Conservation (phyloP, 176 grass and related monocot genomes). For the Zea mays region Zm-B73-REFERENCE-NAM-5.0 NC_050100.1:213381001-213381500, state of each 20-base stretch:
- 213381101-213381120: neutral
- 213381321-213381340: neutral
- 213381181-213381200: neutral
- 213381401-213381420: neutral
- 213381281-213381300: neutral
- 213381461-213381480: neutral
- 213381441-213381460: conserved; percentile 12
- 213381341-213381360: neutral
- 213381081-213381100: neutral
- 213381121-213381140: neutral
- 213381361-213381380: neutral
- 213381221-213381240: neutral
- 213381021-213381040: conserved; percentile 6
- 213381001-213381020: conserved; percentile 25
- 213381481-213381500: neutral
- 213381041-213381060: neutral
- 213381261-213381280: neutral
- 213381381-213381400: conserved; percentile 16
- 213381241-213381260: neutral
- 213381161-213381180: neutral
- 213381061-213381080: neutral
- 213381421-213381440: neutral
- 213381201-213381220: neutral
- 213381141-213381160: neutral
- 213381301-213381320: neutral